Conservation (phyloP, 345 rosid species). For the Melastoma malabathricum region DNA sequence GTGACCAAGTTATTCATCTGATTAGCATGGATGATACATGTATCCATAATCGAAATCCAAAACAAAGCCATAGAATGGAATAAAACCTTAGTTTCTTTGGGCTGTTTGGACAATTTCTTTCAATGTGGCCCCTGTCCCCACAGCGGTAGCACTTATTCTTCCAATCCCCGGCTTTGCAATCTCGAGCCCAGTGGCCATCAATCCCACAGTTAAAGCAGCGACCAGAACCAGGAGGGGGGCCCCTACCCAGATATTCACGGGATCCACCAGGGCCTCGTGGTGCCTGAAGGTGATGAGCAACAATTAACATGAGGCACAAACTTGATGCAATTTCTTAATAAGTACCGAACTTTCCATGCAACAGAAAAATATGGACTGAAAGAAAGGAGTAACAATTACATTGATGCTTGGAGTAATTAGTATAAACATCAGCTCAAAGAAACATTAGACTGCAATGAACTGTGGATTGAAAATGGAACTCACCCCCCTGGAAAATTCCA, state of each 20-base stretch:
- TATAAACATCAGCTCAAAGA: neutral
- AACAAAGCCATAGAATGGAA: neutral
- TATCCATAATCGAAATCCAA: too few species aligned
- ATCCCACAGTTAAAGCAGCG: slow-evolving; percentile 94
- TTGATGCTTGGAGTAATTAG: too few species aligned
- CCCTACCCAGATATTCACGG: slow-evolving; percentile 69
- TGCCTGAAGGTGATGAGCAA: slow-evolving; percentile 25
- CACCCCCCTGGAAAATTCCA: slow-evolving; percentile 89
- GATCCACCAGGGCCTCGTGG: slow-evolving; percentile 76
- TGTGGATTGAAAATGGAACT: slow-evolving; percentile 2
- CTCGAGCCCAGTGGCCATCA: slow-evolving; percentile 98
- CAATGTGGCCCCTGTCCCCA: slow-evolving; percentile 93
- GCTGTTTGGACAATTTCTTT: slow-evolving; percentile 85
- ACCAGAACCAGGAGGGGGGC: slow-evolving; percentile 94
- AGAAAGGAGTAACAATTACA: too few species aligned
- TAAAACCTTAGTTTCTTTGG: slow-evolving; percentile 60
- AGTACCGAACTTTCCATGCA: neutral
- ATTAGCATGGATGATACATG: too few species aligned
- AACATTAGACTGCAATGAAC: neutral
- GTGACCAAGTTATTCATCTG: neutral
- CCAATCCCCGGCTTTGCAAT: slow-evolving; percentile 97
- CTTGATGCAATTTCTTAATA: neutral
- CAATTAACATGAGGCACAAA: neutral
- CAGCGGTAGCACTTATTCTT: slow-evolving; percentile 94
- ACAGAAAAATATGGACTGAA: too few species aligned